These are phyloP conservation scores for Aechmea fasciata DNA, from an alignment of 176 grass and related monocot genomes.

Conservation along the genomic window DNA sequence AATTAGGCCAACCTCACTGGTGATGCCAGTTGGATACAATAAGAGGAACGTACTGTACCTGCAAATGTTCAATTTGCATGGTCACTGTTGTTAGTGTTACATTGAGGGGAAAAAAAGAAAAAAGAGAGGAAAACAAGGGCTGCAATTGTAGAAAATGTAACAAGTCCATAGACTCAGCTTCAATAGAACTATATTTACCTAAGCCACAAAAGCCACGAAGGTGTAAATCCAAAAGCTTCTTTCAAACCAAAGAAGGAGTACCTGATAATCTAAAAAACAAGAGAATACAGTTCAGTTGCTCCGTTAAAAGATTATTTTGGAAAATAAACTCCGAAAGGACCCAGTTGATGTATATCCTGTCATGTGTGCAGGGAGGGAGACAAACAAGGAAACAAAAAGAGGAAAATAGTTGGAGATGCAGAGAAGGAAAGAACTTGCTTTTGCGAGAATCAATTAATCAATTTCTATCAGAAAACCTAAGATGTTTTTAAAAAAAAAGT, in stretches of 20 bases:
- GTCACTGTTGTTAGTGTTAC: neutral
- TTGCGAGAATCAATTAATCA: too few relatives aligned
- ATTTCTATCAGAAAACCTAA: too few relatives aligned
- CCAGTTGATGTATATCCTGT: too few relatives aligned
- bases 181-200: constrained; percentile 29
- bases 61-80: neutral
- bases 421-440: too few relatives aligned
- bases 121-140: constrained; percentile 3
- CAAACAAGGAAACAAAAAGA: too few relatives aligned
- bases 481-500: too few relatives aligned
- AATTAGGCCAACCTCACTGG: constrained; percentile 45
- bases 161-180: neutral
- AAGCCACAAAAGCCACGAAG: constrained; percentile 86
- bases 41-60: constrained; percentile 44
- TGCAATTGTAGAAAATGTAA: neutral
- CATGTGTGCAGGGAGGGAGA: too few relatives aligned
- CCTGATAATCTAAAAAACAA: constrained; percentile 53
- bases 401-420: too few relatives aligned
- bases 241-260: constrained; percentile 95
- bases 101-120: neutral
- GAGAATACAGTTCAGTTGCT: neutral
- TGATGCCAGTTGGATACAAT: constrained; percentile 46
- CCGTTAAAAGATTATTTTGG: neutral
- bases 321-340: too few relatives aligned
- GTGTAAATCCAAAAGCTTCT: constrained; percentile 61